A percentile compares a stretch with the other conserved stretches of the same genome.
Conservation (phyloP, 2,329 filamentous ascomycete species). For the Hypoxylon sp. region DNA sequence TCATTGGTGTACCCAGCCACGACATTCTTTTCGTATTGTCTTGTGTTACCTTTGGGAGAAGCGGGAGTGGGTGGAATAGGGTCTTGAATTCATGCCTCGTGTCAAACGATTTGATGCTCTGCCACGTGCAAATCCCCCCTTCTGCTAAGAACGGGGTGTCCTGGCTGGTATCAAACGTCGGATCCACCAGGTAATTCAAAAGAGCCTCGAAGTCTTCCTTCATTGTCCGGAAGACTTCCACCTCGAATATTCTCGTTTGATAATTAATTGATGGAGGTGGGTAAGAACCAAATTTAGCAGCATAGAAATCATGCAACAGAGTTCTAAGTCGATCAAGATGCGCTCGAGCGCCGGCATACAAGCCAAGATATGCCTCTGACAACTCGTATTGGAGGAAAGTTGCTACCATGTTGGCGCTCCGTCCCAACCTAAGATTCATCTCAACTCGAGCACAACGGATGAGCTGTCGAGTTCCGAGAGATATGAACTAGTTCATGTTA, state of each 20-base stretch:
- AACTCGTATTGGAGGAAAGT: constrained; percentile 80
- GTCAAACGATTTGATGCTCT: constrained; percentile 78
- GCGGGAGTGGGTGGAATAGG: constrained; percentile 75
- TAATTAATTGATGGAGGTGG: constrained; percentile 69
- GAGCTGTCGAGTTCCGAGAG: constrained; percentile 71
- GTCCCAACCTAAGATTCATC: constrained; percentile 73
- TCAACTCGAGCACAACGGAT: constrained; percentile 74
- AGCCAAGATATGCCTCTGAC: constrained; percentile 74
- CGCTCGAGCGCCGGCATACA: constrained; percentile 71
- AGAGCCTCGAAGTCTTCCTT: constrained; percentile 78
- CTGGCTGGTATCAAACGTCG: constrained; percentile 64
- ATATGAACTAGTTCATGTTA: constrained; percentile 61
- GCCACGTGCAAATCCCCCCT: constrained; percentile 78
- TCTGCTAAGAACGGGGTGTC: constrained; percentile 68
- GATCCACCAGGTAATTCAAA: constrained; percentile 80
- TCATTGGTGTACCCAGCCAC: constrained; percentile 61
- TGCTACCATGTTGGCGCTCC: constrained; percentile 71
- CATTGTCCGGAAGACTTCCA: constrained; percentile 72
- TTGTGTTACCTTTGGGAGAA: constrained; percentile 68
- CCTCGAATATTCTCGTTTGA: constrained; percentile 66
- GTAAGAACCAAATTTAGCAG: constrained; percentile 78
- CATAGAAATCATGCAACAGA: constrained; percentile 77
- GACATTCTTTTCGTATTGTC: constrained; percentile 54
- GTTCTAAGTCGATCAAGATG: constrained; percentile 81
- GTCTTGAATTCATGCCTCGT: constrained; percentile 69